A percentile compares a stretch with the other conserved stretches of the same genome.
Conservation (phyloP, 306 rosid species). For the Dalbergia oliveri region DNA sequence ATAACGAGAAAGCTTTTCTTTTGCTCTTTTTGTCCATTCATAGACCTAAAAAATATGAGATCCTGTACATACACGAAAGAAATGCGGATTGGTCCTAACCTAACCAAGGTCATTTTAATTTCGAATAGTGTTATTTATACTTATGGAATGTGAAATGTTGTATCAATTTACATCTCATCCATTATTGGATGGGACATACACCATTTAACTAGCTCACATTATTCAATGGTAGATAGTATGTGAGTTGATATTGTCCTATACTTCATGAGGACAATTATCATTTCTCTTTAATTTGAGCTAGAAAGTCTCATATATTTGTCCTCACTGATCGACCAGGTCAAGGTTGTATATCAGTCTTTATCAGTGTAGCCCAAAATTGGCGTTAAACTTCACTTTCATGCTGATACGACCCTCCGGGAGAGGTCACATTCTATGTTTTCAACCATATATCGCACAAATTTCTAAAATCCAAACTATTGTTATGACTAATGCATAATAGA, state of each 20-base stretch:
- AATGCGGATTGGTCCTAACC: constrained; percentile 27
- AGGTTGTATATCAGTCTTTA: background rate
- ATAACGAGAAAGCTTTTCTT: background rate
- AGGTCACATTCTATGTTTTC: background rate
- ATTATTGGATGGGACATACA: too few species aligned
- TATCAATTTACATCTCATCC: too few species aligned
- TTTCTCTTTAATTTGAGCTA: too few species aligned
- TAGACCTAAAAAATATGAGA: background rate
- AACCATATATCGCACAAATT: background rate
- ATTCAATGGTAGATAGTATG: too few species aligned
- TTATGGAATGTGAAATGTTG: too few species aligned
- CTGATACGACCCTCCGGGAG: background rate
- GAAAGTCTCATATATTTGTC: too few species aligned
- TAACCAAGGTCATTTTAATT: too few species aligned
- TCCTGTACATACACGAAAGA: constrained; percentile 21
- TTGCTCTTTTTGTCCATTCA: too few species aligned
- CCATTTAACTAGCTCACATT: too few species aligned
- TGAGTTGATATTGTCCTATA: too few species aligned
- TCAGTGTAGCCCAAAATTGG: background rate
- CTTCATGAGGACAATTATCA: too few species aligned
- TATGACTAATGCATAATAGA: background rate
- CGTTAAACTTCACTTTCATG: background rate
- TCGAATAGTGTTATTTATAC: too few species aligned
- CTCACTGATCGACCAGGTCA: background rate
- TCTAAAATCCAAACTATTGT: background rate